Evolutionary conservation across 345 rosid genomes (phyloP), one percentile per base, ranked within the genome.

Genomic region (Cardiospermum halicacabum): DNA sequence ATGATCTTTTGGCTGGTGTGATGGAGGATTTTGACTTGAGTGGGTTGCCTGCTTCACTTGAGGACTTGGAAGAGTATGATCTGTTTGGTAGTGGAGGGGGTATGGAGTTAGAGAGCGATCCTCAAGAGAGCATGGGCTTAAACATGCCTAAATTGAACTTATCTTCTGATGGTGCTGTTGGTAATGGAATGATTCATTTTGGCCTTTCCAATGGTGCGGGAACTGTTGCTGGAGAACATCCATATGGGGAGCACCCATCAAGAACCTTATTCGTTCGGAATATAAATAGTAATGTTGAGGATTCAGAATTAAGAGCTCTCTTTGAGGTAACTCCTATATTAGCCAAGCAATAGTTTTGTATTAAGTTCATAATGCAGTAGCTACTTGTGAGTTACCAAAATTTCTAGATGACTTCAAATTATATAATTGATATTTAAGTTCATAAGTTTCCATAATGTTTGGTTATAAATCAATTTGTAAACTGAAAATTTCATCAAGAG

Each of bases 241-340:
- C 95, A 2, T 82, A 77, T 60, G 95, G 91, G 1, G 95, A 85
- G 76, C 95, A 85, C 74, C 95, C 95, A 53, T 88, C 91, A 6
- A 83, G 95, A 75, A 88, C 95, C 19, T 66, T 88, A 51, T 88
- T 88, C 77, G 95, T 88, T 69, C 74, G 91, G 42, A 88, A 88
- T 66, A 88, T 88, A 42, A 85, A 88, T 48, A 85, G 95, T 39
- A 85, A 82, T 57, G 85, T 88, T 31, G 96, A 85, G 34, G 96
- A 88, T 73, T 73, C 77, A 0, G 96, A 88, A 67, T 47, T 88
- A 55, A 68, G 55, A 74, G 60, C 73, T 65, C 84, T 85, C 43
- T 88, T 88, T 39, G 88, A 85, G 89, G 95, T 88, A 72, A 69
- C 59, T 66, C 7, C 27, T 22, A 43, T 26, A 32, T 62, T 66